Evolutionary conservation across 306 rosid species (phyloP).

Genomic region (Spatholobus suberectus): DNA sequence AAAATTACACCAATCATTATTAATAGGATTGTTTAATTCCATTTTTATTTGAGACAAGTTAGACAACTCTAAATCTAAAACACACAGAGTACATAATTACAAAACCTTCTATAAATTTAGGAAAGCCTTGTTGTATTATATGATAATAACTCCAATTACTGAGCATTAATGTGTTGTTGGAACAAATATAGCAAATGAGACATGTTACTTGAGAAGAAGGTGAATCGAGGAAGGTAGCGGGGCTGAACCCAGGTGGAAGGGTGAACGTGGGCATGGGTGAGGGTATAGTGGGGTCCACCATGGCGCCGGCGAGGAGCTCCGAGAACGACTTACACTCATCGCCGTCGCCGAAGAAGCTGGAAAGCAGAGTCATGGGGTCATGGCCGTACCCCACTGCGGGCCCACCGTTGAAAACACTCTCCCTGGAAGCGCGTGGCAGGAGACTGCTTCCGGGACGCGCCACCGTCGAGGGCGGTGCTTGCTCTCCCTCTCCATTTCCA

Average conservation of each 20-base stretch:
- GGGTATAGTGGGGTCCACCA: constrained; percentile 33
- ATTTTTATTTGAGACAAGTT: too few relatives aligned
- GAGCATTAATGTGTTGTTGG: not conserved
- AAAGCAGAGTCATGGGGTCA: constrained; percentile 82
- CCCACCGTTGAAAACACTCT: constrained; percentile 54
- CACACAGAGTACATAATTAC: not conserved
- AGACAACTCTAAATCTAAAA: too few relatives aligned
- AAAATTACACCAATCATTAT: too few relatives aligned
- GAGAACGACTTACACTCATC: constrained; percentile 81
- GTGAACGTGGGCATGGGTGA: constrained; percentile 29
- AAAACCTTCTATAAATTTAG: not conserved
- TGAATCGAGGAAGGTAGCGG: constrained; percentile 51
- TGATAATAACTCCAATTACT: not conserved
- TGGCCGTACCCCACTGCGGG: constrained; percentile 63
- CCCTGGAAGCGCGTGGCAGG: constrained; percentile 62
- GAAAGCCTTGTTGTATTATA: not conserved
- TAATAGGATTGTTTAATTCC: too few relatives aligned
- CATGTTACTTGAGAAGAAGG: constrained; percentile 40
- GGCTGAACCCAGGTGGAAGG: constrained; percentile 33
- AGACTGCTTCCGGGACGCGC: constrained; percentile 49
- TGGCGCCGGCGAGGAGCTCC: constrained; percentile 81
- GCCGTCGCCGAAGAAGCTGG: constrained; percentile 68
- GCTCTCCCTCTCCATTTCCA: constrained; percentile 42
- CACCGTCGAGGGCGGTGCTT: constrained; percentile 30
- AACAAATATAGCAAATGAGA: not conserved